Evolutionary conservation across 2,329 filamentous ascomycete species (phyloP), one percentile per base, ranked within the genome.

Genomic region (Aureobasidium sp.): DNA sequence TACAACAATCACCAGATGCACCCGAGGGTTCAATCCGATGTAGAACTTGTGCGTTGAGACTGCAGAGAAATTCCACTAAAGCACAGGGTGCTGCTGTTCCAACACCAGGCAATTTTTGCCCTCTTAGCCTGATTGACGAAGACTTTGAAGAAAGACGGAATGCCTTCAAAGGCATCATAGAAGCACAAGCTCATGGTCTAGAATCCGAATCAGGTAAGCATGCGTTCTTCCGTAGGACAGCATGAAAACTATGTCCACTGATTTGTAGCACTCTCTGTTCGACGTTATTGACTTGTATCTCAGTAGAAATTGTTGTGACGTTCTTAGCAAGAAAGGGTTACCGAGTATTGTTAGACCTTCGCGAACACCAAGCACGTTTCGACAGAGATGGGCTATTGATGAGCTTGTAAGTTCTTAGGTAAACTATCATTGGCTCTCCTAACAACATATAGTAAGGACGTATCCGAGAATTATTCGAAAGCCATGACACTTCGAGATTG

Each of bases 401-500:
- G 10, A 40, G 58, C 3, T 51, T 7, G 53, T 54, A 14, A 41
- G 53, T 42, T 4, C 1, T 21, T 17, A 2, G 5, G 12, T 21
- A 3, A 14, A 17, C 6, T 19, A 27, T 21, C 11, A 19, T 38
- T 35, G 34, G 34, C 30, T 11, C 22, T 22, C 8, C 38, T 48
- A 30, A 39, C 22, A 16, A 47, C 57, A 22, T 27, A 34, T 16
- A 60, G 37, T 54, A 60, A 32, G 39, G 57, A 45, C 58, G 63
- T 25, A 54, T 37, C 56, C 3, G 24, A 50, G 65, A 30, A 66
- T 57, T 45, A 69, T 22, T 66, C 66, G 54, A 64, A 64, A 34
- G 73, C 74, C 8, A 76, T 75, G 73, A 75, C 73, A 2, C 57
- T 76, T 11, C 63, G 73, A 29, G 74, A 76, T 54, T 75, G 72